Conservation (phyloP, 2,329 filamentous ascomycete genomes). For the Botrytis cinerea region DNA sequence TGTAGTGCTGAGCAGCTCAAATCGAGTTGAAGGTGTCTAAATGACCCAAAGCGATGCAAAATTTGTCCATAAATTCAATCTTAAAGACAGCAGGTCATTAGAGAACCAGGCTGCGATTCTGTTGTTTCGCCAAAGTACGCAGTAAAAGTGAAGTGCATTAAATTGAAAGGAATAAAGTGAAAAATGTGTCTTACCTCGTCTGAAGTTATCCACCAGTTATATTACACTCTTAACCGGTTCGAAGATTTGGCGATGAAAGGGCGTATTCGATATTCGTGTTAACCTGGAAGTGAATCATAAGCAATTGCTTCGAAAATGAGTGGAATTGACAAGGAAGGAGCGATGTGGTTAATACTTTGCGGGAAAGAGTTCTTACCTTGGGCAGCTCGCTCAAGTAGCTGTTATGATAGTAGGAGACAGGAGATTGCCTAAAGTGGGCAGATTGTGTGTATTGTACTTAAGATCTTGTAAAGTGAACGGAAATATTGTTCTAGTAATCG, state of each 20-base stretch:
- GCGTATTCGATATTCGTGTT: not conserved
- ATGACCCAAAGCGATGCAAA: not conserved
- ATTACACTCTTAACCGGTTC: not conserved
- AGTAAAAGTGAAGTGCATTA: not conserved
- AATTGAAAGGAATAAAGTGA: not conserved
- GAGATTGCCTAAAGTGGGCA: not conserved
- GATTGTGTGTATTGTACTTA: not conserved
- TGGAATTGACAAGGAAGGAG: not conserved
- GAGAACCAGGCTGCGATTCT: not conserved
- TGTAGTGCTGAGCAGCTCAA: not conserved
- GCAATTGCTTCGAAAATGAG: not conserved
- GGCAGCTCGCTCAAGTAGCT: not conserved
- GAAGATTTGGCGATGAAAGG: not conserved
- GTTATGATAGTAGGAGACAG: not conserved
- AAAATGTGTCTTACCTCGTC: not conserved
- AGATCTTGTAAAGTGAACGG: not conserved
- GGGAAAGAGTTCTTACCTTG: not conserved
- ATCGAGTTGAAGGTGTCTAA: not conserved
- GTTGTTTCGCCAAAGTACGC: not conserved
- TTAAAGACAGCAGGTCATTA: not conserved
- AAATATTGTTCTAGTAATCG: not conserved
- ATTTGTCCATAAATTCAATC: not conserved
- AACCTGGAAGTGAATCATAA: not conserved
- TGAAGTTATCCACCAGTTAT: not conserved
- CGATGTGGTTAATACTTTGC: not conserved